Base-by-base conservation (phyloP, 768 basidiomycete genomes). In the Podaxis rugospora region DNA sequence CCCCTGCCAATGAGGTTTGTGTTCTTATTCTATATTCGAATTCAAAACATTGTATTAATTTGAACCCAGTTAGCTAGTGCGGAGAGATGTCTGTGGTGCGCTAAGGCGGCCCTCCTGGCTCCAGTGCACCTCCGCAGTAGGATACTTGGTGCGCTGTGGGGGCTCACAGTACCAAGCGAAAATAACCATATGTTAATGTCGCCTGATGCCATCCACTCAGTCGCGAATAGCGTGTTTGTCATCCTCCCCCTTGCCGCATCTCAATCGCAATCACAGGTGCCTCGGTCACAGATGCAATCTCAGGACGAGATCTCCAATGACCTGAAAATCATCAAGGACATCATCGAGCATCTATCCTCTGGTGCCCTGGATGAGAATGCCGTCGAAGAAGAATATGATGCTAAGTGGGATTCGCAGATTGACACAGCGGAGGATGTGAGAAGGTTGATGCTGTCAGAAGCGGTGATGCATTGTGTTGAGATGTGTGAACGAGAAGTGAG, bases 81-180 rank as follows among this genome's bases (percentile, higher is more conserved):
- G 9, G 84, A 85, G 61, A 83, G 89, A 25, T 83, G 80, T 65
- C 63, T 87, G 32, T 92, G 90, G 90, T 90, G 88, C 66, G 83
- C 84, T 64, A 83, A 81, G 64, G 87, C 87, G 9, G 83, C 83
- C 0, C 5, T 75, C 77, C 25, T 27, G n/a, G 72, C 75, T 44
- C 63, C 74, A 6, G 75, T 79, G 9, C 65, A 65, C 16, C 71
- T 80, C 52, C 78, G 84, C n/a, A 75, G 78, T 9, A 79, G 84
- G 23, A 75, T 88, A 25, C 65, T 90, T 14, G 5, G 39, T 40
- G 71, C 74, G 9, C 74, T 91, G 3, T 79, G 80, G 63, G 68
- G 76, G 65, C 67, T 83, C 67, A 59, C 86, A 64, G 74, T 75
- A 65, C 70, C 78, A 55, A 66, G 70, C 9, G 81, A 82, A 36